Evolutionary conservation across 371 early-diverging fungal species (phyloP).

Genomic region (Mucor saturninus): DNA sequence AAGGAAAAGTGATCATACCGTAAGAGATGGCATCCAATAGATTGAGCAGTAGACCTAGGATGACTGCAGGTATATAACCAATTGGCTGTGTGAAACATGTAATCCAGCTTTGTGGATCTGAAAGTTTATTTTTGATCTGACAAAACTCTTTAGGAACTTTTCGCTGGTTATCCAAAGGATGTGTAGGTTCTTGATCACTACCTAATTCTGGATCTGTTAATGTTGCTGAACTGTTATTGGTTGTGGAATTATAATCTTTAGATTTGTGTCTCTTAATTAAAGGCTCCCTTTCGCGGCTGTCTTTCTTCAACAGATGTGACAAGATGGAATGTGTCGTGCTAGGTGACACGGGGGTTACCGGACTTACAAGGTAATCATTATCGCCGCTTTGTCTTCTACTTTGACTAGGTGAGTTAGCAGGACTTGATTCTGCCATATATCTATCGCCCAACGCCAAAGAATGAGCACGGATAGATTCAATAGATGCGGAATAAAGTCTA

Average conservation of each 20-base stretch:
- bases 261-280: conserved; percentile 11
- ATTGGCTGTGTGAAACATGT: conserved; percentile 45
- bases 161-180: neutral
- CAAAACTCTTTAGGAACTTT: neutral
- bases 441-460: conserved; percentile 56
- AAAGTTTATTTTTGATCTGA: conserved; percentile 4
- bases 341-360: conserved; percentile 15
- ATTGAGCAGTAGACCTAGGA: conserved; percentile 88
- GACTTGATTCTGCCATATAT: conserved; percentile 27
- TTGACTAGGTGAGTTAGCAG: conserved; percentile 17
- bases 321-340: conserved; percentile 19
- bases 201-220: conserved; percentile 2
- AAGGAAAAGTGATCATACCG: conserved; percentile 93
- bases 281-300: conserved; percentile 10
- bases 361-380: conserved; percentile 7
- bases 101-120: conserved; percentile 12
- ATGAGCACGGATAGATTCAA: conserved; percentile 62
- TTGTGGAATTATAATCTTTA: conserved; percentile 5
- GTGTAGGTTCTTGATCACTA: neutral
- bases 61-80: conserved; percentile 84
- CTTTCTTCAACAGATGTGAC: conserved; percentile 15
- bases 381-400: conserved; percentile 4
- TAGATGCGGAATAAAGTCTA: conserved; percentile 48
- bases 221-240: neutral
- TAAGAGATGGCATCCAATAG: conserved; percentile 92